Evolutionary conservation across 73 alveolate genomes (phyloP).

Genomic region (Paramecium primaurelia): DNA sequence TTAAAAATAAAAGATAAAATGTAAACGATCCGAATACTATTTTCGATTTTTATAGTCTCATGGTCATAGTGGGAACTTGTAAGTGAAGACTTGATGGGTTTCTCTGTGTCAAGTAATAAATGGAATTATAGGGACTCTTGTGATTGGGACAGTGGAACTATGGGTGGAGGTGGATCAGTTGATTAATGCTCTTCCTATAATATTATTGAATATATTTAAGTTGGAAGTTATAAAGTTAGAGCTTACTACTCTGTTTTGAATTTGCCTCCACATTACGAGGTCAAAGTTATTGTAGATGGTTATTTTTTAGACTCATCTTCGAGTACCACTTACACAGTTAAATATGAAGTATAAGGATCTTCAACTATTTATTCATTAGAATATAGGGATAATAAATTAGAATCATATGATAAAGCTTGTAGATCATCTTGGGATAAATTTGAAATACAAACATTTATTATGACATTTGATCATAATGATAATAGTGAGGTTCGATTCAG

Average conservation of each 20-base stretch:
- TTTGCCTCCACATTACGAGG: neutral
- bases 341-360: neutral
- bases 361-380: neutral
- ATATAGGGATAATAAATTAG: neutral
- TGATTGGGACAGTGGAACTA: neutral
- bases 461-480: neutral
- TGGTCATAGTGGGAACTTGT: neutral
- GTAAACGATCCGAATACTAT: neutral
- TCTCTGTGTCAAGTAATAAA: neutral
- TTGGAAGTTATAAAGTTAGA: neutral
- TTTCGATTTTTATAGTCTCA: neutral
- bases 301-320: neutral
- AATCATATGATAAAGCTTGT: neutral
- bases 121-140: neutral
- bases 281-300: neutral
- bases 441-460: neutral
- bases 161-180: neutral
- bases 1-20: neutral
- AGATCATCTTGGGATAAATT: neutral
- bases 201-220: neutral
- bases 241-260: neutral
- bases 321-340: neutral
- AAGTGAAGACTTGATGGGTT: neutral
- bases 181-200: neutral
- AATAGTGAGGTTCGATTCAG: neutral